Conservation (phyloP, 306 rosid species). For the Quercus bicolor region DNA sequence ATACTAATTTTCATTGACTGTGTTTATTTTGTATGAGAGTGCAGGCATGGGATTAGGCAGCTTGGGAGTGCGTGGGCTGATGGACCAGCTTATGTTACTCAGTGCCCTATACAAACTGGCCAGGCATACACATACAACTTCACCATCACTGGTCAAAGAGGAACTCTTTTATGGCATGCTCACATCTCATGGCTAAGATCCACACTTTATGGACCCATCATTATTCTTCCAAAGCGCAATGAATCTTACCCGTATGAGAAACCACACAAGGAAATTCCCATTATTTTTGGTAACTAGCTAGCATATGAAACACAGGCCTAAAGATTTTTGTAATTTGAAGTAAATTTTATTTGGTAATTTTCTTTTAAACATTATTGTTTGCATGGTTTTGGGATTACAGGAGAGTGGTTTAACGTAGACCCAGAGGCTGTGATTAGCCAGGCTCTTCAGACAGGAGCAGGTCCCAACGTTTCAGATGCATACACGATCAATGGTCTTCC, state of each 20-base stretch:
- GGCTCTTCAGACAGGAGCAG: constrained; percentile 75
- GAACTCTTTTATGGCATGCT: constrained; percentile 83
- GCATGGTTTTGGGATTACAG: constrained; percentile 33
- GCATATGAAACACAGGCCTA: too few species aligned
- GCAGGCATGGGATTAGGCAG: constrained; percentile 80
- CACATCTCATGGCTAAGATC: constrained; percentile 83
- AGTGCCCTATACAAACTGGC: constrained; percentile 73
- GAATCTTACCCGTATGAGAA: constrained; percentile 68
- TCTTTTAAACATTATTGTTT: neutral
- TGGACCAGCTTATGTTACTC: constrained; percentile 88
- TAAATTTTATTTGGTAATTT: too few species aligned
- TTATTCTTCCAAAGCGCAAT: constrained; percentile 63
- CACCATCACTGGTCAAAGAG: constrained; percentile 70
- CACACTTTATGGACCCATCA: constrained; percentile 66
- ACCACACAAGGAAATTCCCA: constrained; percentile 66
- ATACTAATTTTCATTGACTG: neutral
- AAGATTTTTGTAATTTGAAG: too few species aligned
- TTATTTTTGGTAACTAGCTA: constrained; percentile 52
- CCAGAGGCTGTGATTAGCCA: constrained; percentile 74
- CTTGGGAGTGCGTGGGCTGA: constrained; percentile 69
- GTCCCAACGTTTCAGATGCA: constrained; percentile 88
- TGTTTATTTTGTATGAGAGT: neutral
- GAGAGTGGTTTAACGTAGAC: constrained; percentile 85
- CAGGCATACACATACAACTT: constrained; percentile 67
- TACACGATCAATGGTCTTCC: constrained; percentile 82